A percentile compares a stretch with the other conserved stretches of the same genome.
Evolutionary conservation across 2,329 filamentous ascomycete genomes (phyloP).

Genomic region (Aspergillus pseudoterreus): DNA sequence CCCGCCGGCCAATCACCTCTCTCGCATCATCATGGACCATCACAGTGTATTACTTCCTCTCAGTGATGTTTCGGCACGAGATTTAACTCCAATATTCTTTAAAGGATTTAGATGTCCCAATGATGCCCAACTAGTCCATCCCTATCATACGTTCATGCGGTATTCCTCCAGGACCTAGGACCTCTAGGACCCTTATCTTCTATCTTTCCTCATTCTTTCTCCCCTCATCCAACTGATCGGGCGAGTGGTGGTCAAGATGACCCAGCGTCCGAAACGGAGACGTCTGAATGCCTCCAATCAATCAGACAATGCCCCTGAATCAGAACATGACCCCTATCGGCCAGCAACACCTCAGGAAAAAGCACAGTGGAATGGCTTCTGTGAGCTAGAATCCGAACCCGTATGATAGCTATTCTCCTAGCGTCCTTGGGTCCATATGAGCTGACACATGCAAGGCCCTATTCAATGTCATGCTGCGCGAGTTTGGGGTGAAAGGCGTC

Average conservation of each 20-base stretch:
- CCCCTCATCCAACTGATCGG: background rate
- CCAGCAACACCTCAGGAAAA: constrained; percentile 38
- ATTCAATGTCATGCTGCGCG: constrained; percentile 79
- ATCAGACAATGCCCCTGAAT: background rate
- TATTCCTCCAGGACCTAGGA: no score
- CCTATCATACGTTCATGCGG: no score
- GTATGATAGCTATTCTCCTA: constrained; percentile 42
- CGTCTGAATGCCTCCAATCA: constrained; percentile 18
- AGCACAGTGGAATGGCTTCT: constrained; percentile 44
- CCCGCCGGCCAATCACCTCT: background rate
- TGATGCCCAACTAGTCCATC: no score
- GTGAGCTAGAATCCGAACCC: constrained; percentile 84
- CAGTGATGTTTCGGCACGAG: no score
- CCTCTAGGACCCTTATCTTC: no score
- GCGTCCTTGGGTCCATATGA: background rate
- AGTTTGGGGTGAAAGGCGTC: constrained; percentile 71
- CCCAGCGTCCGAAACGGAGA: constrained; percentile 25
- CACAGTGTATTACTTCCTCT: no score
- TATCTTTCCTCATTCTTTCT: no score
- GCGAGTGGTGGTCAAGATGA: constrained; percentile 20
- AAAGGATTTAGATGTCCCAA: no score
- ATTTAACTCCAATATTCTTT: no score
- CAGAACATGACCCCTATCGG: constrained; percentile 17
- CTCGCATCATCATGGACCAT: background rate
- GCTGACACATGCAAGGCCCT: constrained; percentile 54